phyloP scores from a whole-genome alignment of 768 basidiomycete species.

The Mycena leptocephala region DNA sequence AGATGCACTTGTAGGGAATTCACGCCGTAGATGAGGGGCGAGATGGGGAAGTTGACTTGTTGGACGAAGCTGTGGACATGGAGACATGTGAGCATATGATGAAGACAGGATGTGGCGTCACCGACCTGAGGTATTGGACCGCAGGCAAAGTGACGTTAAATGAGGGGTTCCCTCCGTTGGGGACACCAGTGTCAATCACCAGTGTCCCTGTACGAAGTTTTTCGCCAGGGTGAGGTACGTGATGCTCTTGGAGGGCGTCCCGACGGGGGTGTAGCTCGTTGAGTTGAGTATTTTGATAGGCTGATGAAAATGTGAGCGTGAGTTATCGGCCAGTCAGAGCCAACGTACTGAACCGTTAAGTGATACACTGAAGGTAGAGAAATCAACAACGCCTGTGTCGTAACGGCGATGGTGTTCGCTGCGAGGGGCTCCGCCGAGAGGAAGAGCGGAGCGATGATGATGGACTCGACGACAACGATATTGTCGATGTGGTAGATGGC shows the following conservation, averaged over 20 bases:
- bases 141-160: constrained; percentile 63
- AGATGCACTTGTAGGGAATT: constrained; percentile 68
- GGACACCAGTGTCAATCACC: constrained; percentile 44
- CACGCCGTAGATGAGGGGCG: constrained; percentile 67
- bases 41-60: constrained; percentile 56
- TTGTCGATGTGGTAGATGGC: constrained; percentile 69
- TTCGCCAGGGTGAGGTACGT: constrained; percentile 64
- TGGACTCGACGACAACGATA: constrained; percentile 59
- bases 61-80: constrained; percentile 54
- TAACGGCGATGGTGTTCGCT: constrained; percentile 65
- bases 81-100: neutral
- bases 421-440: constrained; percentile 68
- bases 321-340: too few relatives aligned
- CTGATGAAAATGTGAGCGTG: constrained; percentile 35
- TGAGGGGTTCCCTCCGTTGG: constrained; percentile 53
- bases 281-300: constrained; percentile 50
- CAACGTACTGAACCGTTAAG: constrained; percentile 57
- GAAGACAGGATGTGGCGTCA: neutral
- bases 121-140: constrained; percentile 59
- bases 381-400: constrained; percentile 64
- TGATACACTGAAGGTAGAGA: constrained; percentile 54
- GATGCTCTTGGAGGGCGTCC: constrained; percentile 63
- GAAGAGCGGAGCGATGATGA: constrained; percentile 63
- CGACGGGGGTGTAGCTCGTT: constrained; percentile 59
- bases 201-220: constrained; percentile 60